Percentiles rank a stretch among this genome's conserved stretches.
Conservation (phyloP, 2,329 filamentous ascomycete species). For the Shiraia sp. region DNA sequence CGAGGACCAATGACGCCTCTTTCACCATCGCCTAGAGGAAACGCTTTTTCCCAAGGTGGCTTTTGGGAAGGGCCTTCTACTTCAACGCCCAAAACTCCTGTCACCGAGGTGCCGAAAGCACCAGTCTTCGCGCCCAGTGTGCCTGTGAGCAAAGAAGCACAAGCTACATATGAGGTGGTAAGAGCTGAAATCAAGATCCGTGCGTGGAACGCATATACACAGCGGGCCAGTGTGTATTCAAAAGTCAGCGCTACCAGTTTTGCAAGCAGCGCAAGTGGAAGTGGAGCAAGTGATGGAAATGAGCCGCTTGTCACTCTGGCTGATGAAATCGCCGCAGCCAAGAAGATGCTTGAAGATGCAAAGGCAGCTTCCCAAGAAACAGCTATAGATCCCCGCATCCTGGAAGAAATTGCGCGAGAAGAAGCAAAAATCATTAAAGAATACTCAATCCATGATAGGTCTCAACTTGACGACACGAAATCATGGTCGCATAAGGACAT, state of each 20-base stretch:
- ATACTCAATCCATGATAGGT: constrained; percentile 6
- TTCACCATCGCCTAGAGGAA: constrained; percentile 13
- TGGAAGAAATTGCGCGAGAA: constrained; percentile 4
- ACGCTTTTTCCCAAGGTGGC: constrained; percentile 21
- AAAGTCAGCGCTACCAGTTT: neutral
- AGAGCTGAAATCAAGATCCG: constrained; percentile 1
- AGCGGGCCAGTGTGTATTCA: constrained; percentile 2
- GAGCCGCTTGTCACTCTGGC: no score
- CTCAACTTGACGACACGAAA: constrained; percentile 5
- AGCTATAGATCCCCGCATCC: neutral
- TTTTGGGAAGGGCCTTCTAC: constrained; percentile 15
- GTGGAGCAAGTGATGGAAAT: no score
- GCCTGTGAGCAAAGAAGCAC: constrained; percentile 3
- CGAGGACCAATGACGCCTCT: constrained; percentile 16
- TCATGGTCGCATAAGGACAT: constrained; percentile 12
- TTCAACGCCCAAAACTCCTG: constrained; percentile 5
- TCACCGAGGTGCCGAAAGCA: constrained; percentile 2
- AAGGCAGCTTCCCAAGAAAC: neutral
- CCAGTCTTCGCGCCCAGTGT: constrained; percentile 2
- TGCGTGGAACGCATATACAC: constrained; percentile 12
- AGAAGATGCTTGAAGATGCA: neutral
- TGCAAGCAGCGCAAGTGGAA: no score
- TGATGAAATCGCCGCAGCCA: no score
- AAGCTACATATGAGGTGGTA: constrained; percentile 5
- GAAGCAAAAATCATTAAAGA: neutral